Percentiles rank a stretch among this genome's conserved stretches.
phyloP scores from a whole-genome alignment of 345 rosid species.

The Diplotaxis tenuifolia region DNA sequence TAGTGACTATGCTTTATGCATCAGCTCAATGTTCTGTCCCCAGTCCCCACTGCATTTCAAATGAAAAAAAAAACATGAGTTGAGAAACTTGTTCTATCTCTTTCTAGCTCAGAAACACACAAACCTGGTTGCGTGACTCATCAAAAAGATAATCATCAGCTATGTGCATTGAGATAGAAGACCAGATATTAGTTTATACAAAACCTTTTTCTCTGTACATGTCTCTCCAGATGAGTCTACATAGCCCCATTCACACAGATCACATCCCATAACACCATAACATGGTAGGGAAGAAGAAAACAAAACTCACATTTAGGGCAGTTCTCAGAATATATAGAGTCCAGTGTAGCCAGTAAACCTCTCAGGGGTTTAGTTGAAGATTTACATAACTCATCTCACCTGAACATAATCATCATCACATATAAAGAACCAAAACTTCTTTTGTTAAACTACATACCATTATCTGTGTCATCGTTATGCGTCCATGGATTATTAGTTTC shows the following conservation, averaged over 20 bases:
- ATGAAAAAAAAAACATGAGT: neutral
- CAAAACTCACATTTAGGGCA: slow-evolving; percentile 71
- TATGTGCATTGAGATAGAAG: slow-evolving; percentile 90
- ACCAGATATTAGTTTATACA: slow-evolving; percentile 94
- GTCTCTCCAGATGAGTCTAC: slow-evolving; percentile 76
- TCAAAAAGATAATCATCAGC: slow-evolving; percentile 90
- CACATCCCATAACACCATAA: neutral
- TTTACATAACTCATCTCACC: slow-evolving; percentile 93
- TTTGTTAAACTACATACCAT: slow-evolving; percentile 44
- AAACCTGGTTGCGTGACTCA: slow-evolving; percentile 65
- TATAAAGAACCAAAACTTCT: no score
- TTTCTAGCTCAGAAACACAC: slow-evolving; percentile 22
- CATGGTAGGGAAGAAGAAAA: no score
- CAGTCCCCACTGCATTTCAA: slow-evolving; percentile 86
- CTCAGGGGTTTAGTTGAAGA: slow-evolving; percentile 85
- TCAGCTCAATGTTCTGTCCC: slow-evolving; percentile 83
- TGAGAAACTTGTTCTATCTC: neutral
- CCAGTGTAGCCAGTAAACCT: slow-evolving; percentile 84
- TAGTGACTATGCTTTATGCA: no score
- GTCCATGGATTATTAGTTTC: slow-evolving; percentile 96
- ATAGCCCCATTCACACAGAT: neutral
- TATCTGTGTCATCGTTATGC: slow-evolving; percentile 89
- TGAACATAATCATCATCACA: slow-evolving; percentile 33
- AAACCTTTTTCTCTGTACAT: slow-evolving; percentile 81
- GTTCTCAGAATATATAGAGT: slow-evolving; percentile 80